Evolutionary conservation across 179 eudicot species (phyloP).

Genomic region (Camellia oleifera): DNA sequence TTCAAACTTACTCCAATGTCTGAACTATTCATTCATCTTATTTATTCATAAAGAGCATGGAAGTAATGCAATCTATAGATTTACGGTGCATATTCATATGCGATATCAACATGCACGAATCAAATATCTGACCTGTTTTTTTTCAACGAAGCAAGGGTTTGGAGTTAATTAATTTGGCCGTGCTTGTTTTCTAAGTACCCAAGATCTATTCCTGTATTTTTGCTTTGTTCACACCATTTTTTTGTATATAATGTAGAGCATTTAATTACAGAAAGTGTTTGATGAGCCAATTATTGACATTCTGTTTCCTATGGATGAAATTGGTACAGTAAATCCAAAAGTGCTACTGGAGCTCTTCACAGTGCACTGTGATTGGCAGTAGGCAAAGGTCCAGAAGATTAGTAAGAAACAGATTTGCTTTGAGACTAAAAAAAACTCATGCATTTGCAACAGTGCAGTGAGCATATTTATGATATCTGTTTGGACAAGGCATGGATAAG

Average conservation of each 20-base stretch:
- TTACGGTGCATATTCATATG: not conserved
- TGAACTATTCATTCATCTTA: not conserved
- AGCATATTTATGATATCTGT: not conserved
- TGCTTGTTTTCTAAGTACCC: not conserved
- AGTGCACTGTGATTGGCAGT: constrained; percentile 87
- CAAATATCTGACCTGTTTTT: not conserved
- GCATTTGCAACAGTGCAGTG: not conserved
- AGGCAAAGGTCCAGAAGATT: constrained; percentile 60
- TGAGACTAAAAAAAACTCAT: not conserved
- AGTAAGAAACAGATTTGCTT: constrained; percentile 64
- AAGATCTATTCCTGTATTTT: not conserved
- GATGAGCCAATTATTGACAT: not conserved
- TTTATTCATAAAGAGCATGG: not conserved
- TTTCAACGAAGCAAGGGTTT: not conserved
- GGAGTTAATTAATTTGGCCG: not conserved
- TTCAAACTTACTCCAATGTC: not conserved
- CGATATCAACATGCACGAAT: not conserved
- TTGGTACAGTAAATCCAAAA: constrained; percentile 70
- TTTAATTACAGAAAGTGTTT: not conserved
- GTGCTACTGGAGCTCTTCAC: constrained; percentile 85
- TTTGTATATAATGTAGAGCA: not conserved
- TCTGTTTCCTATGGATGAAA: constrained; percentile 22
- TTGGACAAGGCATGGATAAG: not conserved
- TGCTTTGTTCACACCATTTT: constrained; percentile 3
- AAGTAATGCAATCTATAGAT: not conserved